Conservation (phyloP, 805 yeast genomes). For the Kazachstania kunashirensis region DNA sequence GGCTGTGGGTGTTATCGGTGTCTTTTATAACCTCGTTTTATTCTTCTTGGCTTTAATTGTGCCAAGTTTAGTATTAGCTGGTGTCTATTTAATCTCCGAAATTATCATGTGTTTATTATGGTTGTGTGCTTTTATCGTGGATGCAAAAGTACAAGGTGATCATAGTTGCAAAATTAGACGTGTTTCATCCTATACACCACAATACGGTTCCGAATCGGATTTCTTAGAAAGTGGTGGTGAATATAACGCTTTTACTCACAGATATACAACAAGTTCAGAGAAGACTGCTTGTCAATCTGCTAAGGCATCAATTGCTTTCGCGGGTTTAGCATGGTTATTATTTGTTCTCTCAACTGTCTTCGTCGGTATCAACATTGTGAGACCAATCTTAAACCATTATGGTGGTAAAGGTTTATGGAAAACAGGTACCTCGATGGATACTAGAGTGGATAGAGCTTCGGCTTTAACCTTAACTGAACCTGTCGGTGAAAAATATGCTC, state of each 20-base stretch:
- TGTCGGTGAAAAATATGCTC: background rate
- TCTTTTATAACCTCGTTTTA: conserved; percentile 22
- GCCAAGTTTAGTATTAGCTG: conserved; percentile 19
- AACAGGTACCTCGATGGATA: conserved; percentile 13
- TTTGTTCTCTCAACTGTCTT: conserved; percentile 20
- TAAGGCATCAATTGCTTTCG: conserved; percentile 29
- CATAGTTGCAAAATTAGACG: conserved; percentile 18
- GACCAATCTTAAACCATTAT: conserved; percentile 15
- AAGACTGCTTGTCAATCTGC: conserved; percentile 23
- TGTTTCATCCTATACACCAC: conserved; percentile 10
- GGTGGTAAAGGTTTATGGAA: conserved; percentile 20
- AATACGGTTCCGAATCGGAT: conserved; percentile 8
- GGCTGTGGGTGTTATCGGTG: conserved; percentile 26
- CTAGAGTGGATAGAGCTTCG: conserved; percentile 16
- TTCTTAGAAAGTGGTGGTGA: conserved; percentile 9
- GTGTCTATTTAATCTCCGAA: conserved; percentile 23
- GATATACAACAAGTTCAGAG: conserved; percentile 9
- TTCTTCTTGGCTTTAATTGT: conserved; percentile 11
- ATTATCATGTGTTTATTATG: conserved; percentile 23
- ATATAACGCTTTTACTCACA: conserved; percentile 13
- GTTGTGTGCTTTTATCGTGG: conserved; percentile 30
- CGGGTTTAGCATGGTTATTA: conserved; percentile 24
- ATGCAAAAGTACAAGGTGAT: conserved; percentile 26
- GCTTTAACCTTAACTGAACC: conserved; percentile 16
- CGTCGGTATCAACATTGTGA: conserved; percentile 25